Base-by-base conservation (phyloP, 2,329 filamentous ascomycete species). In the Pyrenophora graminea region DNA sequence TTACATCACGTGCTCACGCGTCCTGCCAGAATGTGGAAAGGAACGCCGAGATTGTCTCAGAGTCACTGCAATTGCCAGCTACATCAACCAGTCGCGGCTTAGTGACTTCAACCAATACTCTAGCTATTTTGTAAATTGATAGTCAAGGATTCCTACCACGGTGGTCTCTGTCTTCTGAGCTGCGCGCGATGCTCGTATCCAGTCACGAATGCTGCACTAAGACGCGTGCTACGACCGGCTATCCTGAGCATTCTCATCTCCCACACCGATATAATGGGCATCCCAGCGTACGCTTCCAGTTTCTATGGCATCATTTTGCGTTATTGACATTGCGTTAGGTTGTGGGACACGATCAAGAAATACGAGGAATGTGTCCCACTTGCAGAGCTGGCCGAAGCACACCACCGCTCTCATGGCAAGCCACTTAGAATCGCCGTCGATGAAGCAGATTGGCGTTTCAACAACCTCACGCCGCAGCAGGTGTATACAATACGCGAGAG, bases 361-460 rank as follows among this genome's bases (percentile, higher is more conserved):
- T 39, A 64, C 25, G 73, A 75, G 17, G 64, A 71, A 32, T 57
- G 68, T 33, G 49, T 65, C 6, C 61, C 64, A 2, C 61, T 76
- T 27, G 75, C 73, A 4, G 62, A 75, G 30, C 66, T 75, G 21
- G 70, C 75, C 2, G 65, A 74, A 27, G 63, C 72, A 1, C 73
- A 76, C 48, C 73, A 69, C 50, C 54, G 61, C 25, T 44, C 54
- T 30, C 61, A 72, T 58, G 64, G 66, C 27, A 66, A 70, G 18
- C 72, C 75, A 6, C 61, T 77, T 1, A 56, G 72, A 8, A 72
- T 79, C 25, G 76, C 76, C 10, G 67, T 78, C 1, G 76, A 79
- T 39, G 74, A 77, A 55, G 73, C 75, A 4, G 70, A 73, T 25
- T 79, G 74, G 75, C 64, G 74, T 0, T 79, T 77, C 62, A 72